These are phyloP conservation scores for Conticribra weissflogii DNA, from an alignment of 108 stramenopile genomes.

Conservation along the genomic window DNA sequence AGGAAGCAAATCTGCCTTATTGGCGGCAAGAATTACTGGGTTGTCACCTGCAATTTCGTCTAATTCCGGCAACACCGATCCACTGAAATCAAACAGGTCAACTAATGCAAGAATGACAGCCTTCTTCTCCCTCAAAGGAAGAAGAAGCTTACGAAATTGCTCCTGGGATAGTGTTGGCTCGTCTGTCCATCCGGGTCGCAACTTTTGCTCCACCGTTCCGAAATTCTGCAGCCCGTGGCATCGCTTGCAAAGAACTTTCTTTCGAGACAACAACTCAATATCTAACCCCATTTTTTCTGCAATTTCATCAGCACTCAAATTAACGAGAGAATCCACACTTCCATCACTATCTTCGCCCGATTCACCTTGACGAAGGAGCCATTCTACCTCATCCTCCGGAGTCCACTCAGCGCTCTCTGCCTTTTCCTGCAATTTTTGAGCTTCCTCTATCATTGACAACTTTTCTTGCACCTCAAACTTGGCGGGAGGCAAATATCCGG, in stretches of 20 bases:
- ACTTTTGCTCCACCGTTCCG: slow-evolving; percentile 72
- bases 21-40: slow-evolving; percentile 89
- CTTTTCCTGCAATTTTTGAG: slow-evolving; percentile 77
- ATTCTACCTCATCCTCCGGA: slow-evolving; percentile 87
- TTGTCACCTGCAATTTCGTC: slow-evolving; percentile 92
- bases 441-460: slow-evolving; percentile 75
- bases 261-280: slow-evolving; percentile 61
- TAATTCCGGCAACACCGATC: slow-evolving; percentile 84
- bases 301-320: slow-evolving; percentile 69
- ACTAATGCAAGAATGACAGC: slow-evolving; percentile 86
- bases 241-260: slow-evolving; percentile 85
- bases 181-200: slow-evolving; percentile 88
- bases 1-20: slow-evolving; percentile 89
- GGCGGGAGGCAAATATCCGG: slow-evolving; percentile 80
- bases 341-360: slow-evolving; percentile 23
- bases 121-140: slow-evolving; percentile 69
- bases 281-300: slow-evolving; percentile 77
- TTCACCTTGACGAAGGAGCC: slow-evolving; percentile 65
- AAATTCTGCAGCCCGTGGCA: slow-evolving; percentile 86
- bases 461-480: slow-evolving; percentile 77
- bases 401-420: slow-evolving; percentile 81
- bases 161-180: slow-evolving; percentile 84
- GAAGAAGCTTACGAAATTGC: slow-evolving; percentile 74
- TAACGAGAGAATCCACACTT: slow-evolving; percentile 24
- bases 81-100: slow-evolving; percentile 91